These are phyloP conservation scores for Fusarium armeniacum DNA, from an alignment of 2,329 filamentous ascomycete genomes.

Conservation along the genomic window DNA sequence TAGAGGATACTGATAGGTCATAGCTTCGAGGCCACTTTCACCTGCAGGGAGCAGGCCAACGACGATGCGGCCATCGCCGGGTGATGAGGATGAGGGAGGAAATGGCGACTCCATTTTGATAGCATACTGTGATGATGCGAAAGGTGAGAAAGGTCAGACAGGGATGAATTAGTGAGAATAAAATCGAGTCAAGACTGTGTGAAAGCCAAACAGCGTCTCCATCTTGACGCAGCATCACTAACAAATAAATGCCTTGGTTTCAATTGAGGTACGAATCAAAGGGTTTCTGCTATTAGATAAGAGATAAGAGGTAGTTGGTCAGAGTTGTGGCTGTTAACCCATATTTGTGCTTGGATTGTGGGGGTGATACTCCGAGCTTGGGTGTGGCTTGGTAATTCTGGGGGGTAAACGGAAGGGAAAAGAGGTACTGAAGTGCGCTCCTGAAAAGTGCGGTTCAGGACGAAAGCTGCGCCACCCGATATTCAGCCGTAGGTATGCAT, in stretches of 20 bases:
- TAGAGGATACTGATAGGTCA: conserved; percentile 93
- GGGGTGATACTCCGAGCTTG: conserved; percentile 23
- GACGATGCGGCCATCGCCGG: conserved; percentile 84
- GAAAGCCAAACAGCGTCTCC: conserved; percentile 23
- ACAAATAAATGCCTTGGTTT: conserved; percentile 34
- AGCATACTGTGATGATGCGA: conserved; percentile 40
- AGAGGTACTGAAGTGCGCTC: not conserved
- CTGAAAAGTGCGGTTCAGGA: not conserved
- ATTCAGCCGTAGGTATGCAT: conserved; percentile 43
- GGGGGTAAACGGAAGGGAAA: not conserved
- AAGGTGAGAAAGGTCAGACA: conserved; percentile 2
- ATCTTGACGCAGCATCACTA: conserved; percentile 31
- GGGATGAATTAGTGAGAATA: not conserved
- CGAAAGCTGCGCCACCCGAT: conserved; percentile 34
- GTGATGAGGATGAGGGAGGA: conserved; percentile 76
- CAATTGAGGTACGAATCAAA: conserved; percentile 24
- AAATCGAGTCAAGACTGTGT: conserved; percentile 16
- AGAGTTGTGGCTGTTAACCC: conserved; percentile 39
- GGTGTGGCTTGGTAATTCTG: conserved; percentile 27
- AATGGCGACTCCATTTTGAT: conserved; percentile 76
- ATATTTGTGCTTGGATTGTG: conserved; percentile 23
- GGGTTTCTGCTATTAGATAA: conserved; percentile 35
- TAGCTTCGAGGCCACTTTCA: conserved; percentile 77
- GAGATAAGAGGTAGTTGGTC: conserved; percentile 32
- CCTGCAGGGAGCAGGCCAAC: conserved; percentile 79